Conservation (phyloP, 805 yeast species). For the Ogataea minuta region DNA sequence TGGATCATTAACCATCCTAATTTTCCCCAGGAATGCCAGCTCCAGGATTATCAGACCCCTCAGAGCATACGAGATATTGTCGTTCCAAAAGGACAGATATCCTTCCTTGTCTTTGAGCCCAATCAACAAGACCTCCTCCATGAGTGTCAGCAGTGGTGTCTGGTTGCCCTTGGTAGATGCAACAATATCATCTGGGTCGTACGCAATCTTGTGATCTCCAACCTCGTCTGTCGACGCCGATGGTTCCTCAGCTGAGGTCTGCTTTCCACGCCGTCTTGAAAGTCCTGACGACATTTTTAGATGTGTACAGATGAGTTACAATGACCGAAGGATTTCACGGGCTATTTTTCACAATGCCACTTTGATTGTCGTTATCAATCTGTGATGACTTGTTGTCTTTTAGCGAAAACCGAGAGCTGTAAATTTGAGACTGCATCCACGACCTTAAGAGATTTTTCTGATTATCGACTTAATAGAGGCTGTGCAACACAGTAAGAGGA, state of each 20-base stretch:
- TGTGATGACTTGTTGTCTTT: conserved; percentile 12
- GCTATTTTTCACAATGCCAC: not conserved
- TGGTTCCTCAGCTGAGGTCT: conserved; percentile 22
- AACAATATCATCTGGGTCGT: conserved; percentile 70
- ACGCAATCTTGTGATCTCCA: conserved; percentile 61
- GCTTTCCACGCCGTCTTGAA: conserved; percentile 65
- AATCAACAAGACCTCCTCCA: conserved; percentile 93
- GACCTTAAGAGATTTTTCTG: not conserved
- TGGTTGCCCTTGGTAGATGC: conserved; percentile 38
- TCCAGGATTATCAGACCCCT: conserved; percentile 93
- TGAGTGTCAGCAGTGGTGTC: conserved; percentile 77
- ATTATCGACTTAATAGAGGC: not conserved
- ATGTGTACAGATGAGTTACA: no score
- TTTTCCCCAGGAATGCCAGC: conserved; percentile 86
- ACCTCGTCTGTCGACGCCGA: conserved; percentile 16
- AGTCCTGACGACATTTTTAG: conserved; percentile 46
- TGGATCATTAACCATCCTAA: conserved; percentile 87
- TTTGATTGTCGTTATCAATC: not conserved
- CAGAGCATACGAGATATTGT: conserved; percentile 91
- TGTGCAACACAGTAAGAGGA: not conserved
- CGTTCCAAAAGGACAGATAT: conserved; percentile 96
- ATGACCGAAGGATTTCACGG: no score
- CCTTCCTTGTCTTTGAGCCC: conserved; percentile 97
- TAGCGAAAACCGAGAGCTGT: conserved; percentile 2
- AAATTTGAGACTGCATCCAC: conserved; percentile 3